Evolutionary conservation across 2,329 filamentous ascomycete genomes (phyloP).

Genomic region (Fusarium napiforme): DNA sequence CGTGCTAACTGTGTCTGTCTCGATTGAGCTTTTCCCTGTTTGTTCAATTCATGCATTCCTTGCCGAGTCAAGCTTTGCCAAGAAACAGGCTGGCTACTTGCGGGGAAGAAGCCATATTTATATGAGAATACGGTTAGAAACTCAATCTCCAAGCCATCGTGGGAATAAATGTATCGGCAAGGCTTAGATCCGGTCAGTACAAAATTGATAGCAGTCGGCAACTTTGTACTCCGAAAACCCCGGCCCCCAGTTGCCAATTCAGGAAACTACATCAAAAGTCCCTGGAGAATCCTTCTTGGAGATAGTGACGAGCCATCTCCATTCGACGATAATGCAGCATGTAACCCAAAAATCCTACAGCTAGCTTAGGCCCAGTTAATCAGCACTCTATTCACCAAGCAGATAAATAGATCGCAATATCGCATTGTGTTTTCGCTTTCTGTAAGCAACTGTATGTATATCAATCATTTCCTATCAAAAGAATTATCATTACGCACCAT

Average conservation of each 20-base stretch:
- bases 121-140: not conserved
- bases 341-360: not conserved
- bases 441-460: not conserved
- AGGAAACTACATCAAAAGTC: constrained; percentile 15
- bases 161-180: not conserved
- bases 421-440: not conserved
- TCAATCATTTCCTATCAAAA: not conserved
- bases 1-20: not conserved
- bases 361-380: not conserved
- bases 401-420: not conserved
- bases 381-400: not conserved
- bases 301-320: not conserved
- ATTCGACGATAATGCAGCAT: not conserved
- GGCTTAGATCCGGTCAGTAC: not conserved
- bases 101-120: not conserved
- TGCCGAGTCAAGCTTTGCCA: constrained; percentile 9
- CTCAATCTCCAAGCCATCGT: not conserved
- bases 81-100: not conserved
- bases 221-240: constrained; percentile 26
- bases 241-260: constrained; percentile 7
- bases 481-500: not conserved
- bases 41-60: not conserved
- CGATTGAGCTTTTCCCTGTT: not conserved
- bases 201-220: not conserved
- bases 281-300: constrained; percentile 21